A percentile compares a stretch with the other conserved stretches of the same genome.
phyloP scores from a whole-genome alignment of 2,329 filamentous ascomycete species.

The Colletotrichum musae region DNA sequence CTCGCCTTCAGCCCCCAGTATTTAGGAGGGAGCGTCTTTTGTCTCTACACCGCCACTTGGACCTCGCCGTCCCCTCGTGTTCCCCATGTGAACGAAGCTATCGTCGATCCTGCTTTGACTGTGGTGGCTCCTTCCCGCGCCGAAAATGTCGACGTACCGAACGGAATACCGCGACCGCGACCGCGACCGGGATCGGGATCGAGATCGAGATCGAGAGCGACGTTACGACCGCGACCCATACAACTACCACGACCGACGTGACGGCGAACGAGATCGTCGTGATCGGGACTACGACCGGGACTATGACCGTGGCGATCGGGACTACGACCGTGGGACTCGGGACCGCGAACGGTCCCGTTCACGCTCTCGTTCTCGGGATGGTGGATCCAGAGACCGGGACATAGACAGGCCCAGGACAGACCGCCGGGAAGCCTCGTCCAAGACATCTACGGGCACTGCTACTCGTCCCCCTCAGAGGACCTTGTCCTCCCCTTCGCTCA shows the following conservation, averaged over 20 bases:
- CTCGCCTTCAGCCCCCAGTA: no score
- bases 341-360: slow-evolving; percentile 35
- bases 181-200: slow-evolving; percentile 38
- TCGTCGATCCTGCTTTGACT: not conserved
- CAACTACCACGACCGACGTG: slow-evolving; percentile 29
- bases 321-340: slow-evolving; percentile 27
- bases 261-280: slow-evolving; percentile 31
- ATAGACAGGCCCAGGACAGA: not conserved
- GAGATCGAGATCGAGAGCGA: slow-evolving; percentile 34
- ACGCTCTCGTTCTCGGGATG: no score
- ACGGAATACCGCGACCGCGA: slow-evolving; percentile 36
- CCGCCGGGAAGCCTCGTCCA: slow-evolving; percentile 1
- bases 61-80: not conserved
- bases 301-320: not conserved
- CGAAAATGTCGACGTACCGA: slow-evolving; percentile 8
- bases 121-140: not conserved
- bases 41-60: not conserved
- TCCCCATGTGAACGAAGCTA: not conserved
- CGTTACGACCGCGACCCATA: slow-evolving; percentile 12
- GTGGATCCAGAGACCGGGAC: not conserved
- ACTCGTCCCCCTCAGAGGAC: slow-evolving; percentile 1
- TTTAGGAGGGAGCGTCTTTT: no score
- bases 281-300: slow-evolving; percentile 12
- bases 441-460: not conserved
- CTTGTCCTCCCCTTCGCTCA: slow-evolving; percentile 22